Evolutionary conservation across 371 early-diverging fungal species (phyloP).

Genomic region (Gilbertella persicaria): DNA sequence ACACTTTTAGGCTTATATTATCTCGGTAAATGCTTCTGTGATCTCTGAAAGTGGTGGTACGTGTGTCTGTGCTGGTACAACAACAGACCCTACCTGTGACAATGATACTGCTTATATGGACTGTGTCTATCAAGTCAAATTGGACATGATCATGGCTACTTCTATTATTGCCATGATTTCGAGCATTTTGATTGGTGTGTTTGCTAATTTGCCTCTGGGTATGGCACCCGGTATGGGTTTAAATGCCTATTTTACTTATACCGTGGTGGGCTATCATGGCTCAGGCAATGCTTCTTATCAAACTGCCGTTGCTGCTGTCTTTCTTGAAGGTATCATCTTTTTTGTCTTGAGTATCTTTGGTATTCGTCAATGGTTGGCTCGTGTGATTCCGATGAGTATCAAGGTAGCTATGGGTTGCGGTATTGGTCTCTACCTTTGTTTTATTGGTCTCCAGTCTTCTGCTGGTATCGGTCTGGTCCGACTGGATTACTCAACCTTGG

Average conservation of each 20-base stretch:
- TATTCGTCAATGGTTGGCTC: conserved; percentile 77
- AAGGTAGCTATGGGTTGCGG: conserved; percentile 77
- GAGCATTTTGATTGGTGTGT: conserved; percentile 65
- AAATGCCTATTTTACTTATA: conserved; percentile 82
- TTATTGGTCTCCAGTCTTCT: conserved; percentile 75
- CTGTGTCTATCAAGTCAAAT: conserved; percentile 65
- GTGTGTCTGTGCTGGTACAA: conserved; percentile 61
- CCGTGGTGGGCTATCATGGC: conserved; percentile 78
- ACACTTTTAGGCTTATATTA: conserved; percentile 26
- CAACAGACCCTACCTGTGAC: conserved; percentile 49
- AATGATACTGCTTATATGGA: conserved; percentile 53
- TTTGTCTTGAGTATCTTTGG: conserved; percentile 71
- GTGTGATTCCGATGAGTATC: conserved; percentile 70
- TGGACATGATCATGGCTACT: conserved; percentile 74
- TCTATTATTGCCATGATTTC: conserved; percentile 68
- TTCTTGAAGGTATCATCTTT: conserved; percentile 80
- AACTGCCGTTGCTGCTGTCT: conserved; percentile 77
- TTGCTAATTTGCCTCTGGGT: conserved; percentile 78
- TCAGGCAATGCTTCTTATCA: conserved; percentile 66
- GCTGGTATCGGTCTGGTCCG: conserved; percentile 79
- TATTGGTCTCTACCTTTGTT: conserved; percentile 75
- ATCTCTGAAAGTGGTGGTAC: conserved; percentile 77
- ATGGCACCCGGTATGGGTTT: conserved; percentile 82
- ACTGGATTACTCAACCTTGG: conserved; percentile 62
- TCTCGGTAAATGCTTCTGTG: conserved; percentile 72